Evolutionary conservation across 108 stramenopile genomes (phyloP), one percentile per base, ranked within the genome.

Genomic region (Cyclotella baltica): DNA sequence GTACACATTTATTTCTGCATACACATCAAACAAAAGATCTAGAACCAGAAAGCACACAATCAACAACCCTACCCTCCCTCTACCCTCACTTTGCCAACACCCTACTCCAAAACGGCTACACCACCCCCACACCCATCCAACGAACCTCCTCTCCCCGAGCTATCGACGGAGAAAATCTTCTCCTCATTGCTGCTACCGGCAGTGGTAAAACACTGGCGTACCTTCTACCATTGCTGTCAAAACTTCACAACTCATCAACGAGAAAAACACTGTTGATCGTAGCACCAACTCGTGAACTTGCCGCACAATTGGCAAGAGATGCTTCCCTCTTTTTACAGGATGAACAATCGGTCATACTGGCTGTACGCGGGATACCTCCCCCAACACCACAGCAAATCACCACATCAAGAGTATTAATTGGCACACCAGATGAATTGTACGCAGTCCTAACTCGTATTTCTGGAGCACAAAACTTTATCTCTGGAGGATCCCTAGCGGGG

Each of bases 111-210:
- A 68, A 72, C 37, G 85, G 85, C 53, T 88, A 68, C 36, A 61
- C 70, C 19, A 72, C 78, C 1, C 87, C 87, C 13, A 88, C 87
- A 18, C 87, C 87, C 27, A 88, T 88, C 48, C 87, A 88, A 69
- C 55, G 34, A 37, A 66, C 57, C 48, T 88, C 87, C 10, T 77
- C 81, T 4, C 11, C 22, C 43, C 70, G 67, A 28, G 81, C 87
- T 0, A 78, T 33, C n/a, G 59, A 74, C 11, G 81, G 61, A 20
- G 81, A 85, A 20, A 78, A 82, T 34, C 38, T 84, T 46, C 34
- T 84, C n/a, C 37, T 84, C 16, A 86, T 88, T 69, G 85, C 85
- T 20, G 66, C 81, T n/a, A 86, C 85, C 2, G 85, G 85, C 10
- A 69, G 66, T 29, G 85, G 85, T 1, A 86, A 86, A 56, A 86